Base-by-base conservation (phyloP, 2,329 filamentous ascomycete species). In the Dothideomycetes sp. region DNA sequence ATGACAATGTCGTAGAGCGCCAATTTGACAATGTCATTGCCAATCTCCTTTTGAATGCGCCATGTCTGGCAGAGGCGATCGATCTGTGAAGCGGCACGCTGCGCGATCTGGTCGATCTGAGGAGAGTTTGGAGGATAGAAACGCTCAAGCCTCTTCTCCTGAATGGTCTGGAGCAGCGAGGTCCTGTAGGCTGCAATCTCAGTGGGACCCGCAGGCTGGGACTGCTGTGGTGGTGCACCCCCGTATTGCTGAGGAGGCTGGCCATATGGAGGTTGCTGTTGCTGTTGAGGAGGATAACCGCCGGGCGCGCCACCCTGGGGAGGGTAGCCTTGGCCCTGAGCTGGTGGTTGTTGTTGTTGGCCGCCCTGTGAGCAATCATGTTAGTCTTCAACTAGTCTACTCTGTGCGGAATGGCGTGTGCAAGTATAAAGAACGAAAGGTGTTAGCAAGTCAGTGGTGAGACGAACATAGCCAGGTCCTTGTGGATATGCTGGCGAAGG, bases 1-100 rank as follows among this genome's bases (percentile, higher is more conserved):
- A 80, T 60, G 33, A 78, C 62, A 29, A 79, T 68, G 49, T 80
- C 76, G 55, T 75, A 80, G 18, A 80, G 59, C 3, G 72, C 66
- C 18, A 80, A 63, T 53, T 77, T 75, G 52, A 78, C 72, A 42
- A 79, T 69, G 53, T 79, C 76, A 40, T 70, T 74, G 34, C 72
- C 76, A 42, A 79, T 70, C 56, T 79, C 76, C 46, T 66, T 66
- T 5, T 68, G 68, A 36, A 79, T 65, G 41, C 64, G 62, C 70
- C 74, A 78, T 47, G 71, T 65, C 45, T 69, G 62, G 41, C 72
- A 73, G 34, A 79, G 59, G 44, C 67, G 67, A 44, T 70, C 69
- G 47, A 79, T 63, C 52, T 73, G 69, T 37, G 58, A 53, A 3
- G 63, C 56, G 11, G 70, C 71, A 31, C 62, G 62, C 29, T 61